Conservation (phyloP, 176 grass and related monocot species). For the Cenchrus americanus region DNA sequence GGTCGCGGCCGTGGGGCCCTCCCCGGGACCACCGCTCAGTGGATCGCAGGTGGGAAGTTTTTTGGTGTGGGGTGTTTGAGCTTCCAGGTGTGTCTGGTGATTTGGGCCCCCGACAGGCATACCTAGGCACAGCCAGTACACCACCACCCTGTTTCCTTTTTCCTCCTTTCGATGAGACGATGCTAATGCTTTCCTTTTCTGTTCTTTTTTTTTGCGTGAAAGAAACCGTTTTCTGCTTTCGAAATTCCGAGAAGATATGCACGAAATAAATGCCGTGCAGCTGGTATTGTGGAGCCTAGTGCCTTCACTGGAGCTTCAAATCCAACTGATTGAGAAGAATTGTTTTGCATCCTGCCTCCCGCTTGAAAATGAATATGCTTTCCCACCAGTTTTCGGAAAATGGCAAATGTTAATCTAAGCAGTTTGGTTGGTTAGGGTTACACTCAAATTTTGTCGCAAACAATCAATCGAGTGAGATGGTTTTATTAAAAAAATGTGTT, state of each 20-base stretch:
- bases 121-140: neutral
- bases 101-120: conserved; percentile 3
- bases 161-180: neutral
- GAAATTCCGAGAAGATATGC: neutral
- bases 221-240: neutral
- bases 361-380: neutral
- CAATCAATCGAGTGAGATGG: neutral
- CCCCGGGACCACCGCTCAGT: neutral
- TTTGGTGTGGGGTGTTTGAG: neutral
- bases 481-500: too few relatives aligned
- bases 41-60: rapidly evolving
- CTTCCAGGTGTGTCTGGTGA: neutral
- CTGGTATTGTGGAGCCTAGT: neutral
- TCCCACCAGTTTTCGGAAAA: neutral
- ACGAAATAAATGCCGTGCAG: neutral
- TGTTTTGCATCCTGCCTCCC: neutral
- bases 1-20: neutral
- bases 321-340: too few relatives aligned
- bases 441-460: neutral
- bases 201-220: too few relatives aligned
- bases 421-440: neutral
- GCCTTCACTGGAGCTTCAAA: neutral
- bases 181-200: neutral
- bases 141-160: neutral
- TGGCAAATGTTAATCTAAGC: neutral